phyloP scores from a whole-genome alignment of 2,329 filamentous ascomycete genomes.

The Colletotrichum magnum region DNA sequence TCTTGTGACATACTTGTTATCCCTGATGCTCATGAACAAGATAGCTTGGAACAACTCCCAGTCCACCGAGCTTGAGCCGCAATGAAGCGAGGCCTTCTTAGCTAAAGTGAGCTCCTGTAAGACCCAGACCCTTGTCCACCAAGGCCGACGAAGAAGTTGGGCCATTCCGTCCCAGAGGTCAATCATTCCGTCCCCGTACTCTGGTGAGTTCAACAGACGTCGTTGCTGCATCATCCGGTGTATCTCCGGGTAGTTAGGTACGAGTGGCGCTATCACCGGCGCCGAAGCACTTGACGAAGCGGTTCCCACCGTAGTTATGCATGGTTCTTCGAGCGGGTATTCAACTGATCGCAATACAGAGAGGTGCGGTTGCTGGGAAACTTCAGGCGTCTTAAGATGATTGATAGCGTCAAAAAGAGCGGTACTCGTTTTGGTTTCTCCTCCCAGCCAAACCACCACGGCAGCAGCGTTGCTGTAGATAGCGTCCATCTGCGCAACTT shows the following conservation, averaged over 20 bases:
- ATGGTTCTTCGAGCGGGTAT: no score
- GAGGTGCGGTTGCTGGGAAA: no score
- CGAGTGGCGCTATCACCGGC: no score
- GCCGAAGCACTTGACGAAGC: no score
- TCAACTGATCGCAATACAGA: no score
- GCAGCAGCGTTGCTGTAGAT: conserved; percentile 31
- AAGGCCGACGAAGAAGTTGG: background rate
- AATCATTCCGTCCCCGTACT: background rate
- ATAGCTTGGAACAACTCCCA: background rate
- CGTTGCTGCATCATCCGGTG: no score
- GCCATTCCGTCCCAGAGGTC: background rate
- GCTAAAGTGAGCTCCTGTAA: background rate
- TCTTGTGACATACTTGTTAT: background rate
- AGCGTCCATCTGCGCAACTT: conserved; percentile 36
- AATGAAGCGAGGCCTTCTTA: background rate
- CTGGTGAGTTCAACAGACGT: background rate
- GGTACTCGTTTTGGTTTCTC: background rate
- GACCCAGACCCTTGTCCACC: background rate
- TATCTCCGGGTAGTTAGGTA: no score
- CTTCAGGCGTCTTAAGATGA: no score
- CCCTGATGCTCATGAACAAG: background rate
- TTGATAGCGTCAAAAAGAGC: no score
- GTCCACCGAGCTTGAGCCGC: background rate
- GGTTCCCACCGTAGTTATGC: no score
- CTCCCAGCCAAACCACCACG: conserved; percentile 33